phyloP scores from a whole-genome alignment of 768 basidiomycete genomes.

The Phanerochaete carnosa region DNA sequence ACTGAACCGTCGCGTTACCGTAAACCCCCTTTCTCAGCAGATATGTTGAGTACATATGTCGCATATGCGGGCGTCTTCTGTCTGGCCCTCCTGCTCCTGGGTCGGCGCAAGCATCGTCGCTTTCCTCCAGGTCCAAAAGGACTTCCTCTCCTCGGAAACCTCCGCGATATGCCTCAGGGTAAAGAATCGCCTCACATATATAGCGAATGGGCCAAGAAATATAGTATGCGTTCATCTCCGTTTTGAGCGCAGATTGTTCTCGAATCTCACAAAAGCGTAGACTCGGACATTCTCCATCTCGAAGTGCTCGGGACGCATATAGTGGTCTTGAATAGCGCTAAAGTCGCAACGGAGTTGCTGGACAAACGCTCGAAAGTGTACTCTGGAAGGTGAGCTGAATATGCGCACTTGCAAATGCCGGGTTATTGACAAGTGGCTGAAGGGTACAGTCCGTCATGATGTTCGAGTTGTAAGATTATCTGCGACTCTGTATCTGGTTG shows the following conservation, averaged over 20 bases:
- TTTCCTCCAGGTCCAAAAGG: conserved; percentile 2
- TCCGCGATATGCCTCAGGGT: background rate
- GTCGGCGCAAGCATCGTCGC: background rate
- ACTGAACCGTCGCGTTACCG: too few species aligned
- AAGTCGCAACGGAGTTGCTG: conserved; percentile 16
- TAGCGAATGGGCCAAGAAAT: background rate
- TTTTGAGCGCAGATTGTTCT: background rate
- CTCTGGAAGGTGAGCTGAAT: conserved; percentile 12
- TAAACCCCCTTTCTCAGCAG: too few species aligned
- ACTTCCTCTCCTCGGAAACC: background rate
- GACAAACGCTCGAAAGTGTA: conserved; percentile 19
- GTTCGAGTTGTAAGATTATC: background rate
- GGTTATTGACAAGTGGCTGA: background rate
- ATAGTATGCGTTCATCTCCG: background rate
- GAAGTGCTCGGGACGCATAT: conserved; percentile 9
- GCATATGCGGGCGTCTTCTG: too few species aligned
- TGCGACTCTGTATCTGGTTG: too few species aligned
- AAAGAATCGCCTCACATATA: background rate
- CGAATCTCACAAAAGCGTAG: background rate
- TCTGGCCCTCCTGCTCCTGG: background rate
- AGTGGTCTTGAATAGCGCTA: conserved; percentile 13
- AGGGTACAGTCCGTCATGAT: background rate
- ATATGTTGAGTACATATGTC: too few species aligned
- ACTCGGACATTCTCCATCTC: conserved; percentile 15
- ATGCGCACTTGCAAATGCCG: too few species aligned